Evolutionary conservation across 2,329 filamentous ascomycete species (phyloP), one percentile per base, ranked within the genome.

Genomic region (Lasiodiplodia theobromae): DNA sequence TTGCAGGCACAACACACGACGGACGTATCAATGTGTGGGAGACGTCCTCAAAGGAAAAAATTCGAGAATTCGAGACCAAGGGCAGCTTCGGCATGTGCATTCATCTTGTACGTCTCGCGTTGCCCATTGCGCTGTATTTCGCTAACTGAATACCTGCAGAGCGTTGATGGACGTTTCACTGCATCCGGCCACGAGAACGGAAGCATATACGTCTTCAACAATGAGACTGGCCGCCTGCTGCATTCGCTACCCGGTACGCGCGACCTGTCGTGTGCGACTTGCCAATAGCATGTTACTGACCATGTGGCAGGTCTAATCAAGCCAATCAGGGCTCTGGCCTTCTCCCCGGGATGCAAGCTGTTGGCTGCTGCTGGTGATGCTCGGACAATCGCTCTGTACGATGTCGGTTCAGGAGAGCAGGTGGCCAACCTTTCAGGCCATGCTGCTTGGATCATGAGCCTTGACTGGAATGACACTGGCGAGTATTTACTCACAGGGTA

Each of bases 101-200:
- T 70, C 94, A 96, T 78, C 81, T 98, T 78, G 87, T 89, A 80
- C 69, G 80, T 72, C n/a, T 49, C 25, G 18, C 14, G 3, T 23
- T 18, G 21, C 7, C 54, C 31, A 38, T n/a, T 53, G 10, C 10
- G 23, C 14, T 7, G 6, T 37, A 12, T 6, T 51, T 25, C 2
- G 11, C 31, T 38, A 3, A 67, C 38, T 51, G 67, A 56, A 63
- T 11, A 28, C 7, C 28, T 2, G 2, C 69, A 88, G 87, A 90
- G 87, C 69, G 77, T 83, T 23, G 92, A 99, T 78, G 95, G 94
- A 66, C 90, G 88, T 71, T 91, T 93, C 79, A 96, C 94, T 37
- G 95, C 94, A 4, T 96, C 92, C 65, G 96, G 96, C 0, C 95
- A 99, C 80, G 92, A 97, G 78, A 97, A 92, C 75, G 96, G 96